These are phyloP conservation scores for Alternaria brassicicola DNA, from an alignment of 2,329 filamentous ascomycete genomes.

Conservation along the genomic window DNA sequence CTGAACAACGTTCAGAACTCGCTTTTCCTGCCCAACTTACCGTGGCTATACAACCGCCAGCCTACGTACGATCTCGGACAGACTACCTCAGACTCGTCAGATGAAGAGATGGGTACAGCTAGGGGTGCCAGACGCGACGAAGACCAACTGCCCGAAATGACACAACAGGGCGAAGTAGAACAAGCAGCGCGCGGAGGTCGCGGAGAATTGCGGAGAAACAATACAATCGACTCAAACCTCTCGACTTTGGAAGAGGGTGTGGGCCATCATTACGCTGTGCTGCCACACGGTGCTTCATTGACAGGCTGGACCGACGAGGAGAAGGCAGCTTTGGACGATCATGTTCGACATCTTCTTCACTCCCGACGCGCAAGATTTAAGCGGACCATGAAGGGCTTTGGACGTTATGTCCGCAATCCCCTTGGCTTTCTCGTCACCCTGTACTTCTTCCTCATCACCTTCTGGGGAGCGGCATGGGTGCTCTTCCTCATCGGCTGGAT, in stretches of 20 bases:
- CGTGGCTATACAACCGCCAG: constrained; percentile 73
- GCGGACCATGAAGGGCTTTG: constrained; percentile 77
- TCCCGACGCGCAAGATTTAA: constrained; percentile 80
- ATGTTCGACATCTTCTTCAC: constrained; percentile 85
- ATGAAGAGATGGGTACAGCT: constrained; percentile 32
- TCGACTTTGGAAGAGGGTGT: constrained; percentile 53
- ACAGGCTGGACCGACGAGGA: constrained; percentile 79
- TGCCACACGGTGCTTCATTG: constrained; percentile 74
- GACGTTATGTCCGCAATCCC: constrained; percentile 73
- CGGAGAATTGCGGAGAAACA: constrained; percentile 18
- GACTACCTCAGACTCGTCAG: constrained; percentile 43
- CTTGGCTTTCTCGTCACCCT: constrained; percentile 83
- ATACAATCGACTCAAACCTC: constrained; percentile 42
- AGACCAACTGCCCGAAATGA: constrained; percentile 27
- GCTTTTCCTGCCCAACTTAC: constrained; percentile 81
- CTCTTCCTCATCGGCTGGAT: constrained; percentile 89
- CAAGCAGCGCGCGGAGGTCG: constrained; percentile 20
- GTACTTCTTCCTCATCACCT: constrained; percentile 84
- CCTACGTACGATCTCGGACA: constrained; percentile 77
- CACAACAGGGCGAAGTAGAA: constrained; percentile 22
- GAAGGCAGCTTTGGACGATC: constrained; percentile 77
- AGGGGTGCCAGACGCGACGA: constrained; percentile 15
- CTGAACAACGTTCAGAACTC: constrained; percentile 94
- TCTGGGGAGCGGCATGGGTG: constrained; percentile 86
- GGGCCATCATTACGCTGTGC: constrained; percentile 72